Conservation (phyloP, 208 protist genomes). For the Acanthamoeba lenticulata region DNA sequence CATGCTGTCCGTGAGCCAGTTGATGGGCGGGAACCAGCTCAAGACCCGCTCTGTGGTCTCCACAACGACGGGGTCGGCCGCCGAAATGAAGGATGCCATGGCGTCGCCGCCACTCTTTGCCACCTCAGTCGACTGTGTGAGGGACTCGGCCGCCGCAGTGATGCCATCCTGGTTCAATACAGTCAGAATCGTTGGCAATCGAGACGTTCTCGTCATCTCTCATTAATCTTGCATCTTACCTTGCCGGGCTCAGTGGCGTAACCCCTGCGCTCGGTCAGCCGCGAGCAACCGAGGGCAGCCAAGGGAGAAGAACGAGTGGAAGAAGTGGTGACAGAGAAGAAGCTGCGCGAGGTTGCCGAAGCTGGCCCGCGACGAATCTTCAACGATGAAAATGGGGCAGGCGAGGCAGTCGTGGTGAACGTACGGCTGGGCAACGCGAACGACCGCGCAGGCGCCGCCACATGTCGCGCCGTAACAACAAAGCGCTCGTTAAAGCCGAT, state of each 20-base stretch:
- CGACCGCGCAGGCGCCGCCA: not conserved
- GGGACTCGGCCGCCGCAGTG: not conserved
- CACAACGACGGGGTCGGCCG: not conserved
- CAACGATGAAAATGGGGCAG: not conserved
- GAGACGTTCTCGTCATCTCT: not conserved
- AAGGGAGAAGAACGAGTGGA: not conserved
- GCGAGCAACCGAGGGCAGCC: not conserved
- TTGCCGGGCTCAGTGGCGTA: not conserved
- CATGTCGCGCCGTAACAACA: no score
- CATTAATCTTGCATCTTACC: not conserved
- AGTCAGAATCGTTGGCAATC: not conserved
- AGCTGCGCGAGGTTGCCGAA: not conserved
- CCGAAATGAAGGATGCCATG: not conserved
- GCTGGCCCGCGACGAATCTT: not conserved
- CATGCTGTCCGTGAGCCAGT: not conserved
- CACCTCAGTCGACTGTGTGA: not conserved
- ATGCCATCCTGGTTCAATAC: not conserved
- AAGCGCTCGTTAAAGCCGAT: no score
- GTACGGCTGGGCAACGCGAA: not conserved
- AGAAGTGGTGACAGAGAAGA: not conserved
- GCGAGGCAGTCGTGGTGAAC: not conserved
- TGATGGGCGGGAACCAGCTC: slow-evolving; percentile 8
- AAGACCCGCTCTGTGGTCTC: not conserved
- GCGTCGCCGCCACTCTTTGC: not conserved
- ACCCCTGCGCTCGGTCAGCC: not conserved